Base-by-base conservation (phyloP, 805 yeast species). In the Citeromyces nyonsensis region DNA sequence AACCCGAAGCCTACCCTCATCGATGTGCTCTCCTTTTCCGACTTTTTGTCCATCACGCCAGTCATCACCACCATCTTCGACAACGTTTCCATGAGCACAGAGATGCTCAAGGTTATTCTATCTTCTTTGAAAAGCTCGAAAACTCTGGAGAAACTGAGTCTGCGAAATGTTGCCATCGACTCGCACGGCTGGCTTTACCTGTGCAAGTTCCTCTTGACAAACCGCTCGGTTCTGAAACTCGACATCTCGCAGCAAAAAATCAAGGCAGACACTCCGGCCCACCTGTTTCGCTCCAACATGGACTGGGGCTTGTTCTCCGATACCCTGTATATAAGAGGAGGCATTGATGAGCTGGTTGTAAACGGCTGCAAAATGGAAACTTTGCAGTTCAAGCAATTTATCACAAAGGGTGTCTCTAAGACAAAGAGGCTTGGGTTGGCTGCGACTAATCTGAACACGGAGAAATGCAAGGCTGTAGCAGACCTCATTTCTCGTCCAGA, bases 1-100 rank as follows among this genome's bases (percentile, higher is more conserved):
- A 69, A 69, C 40, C 76, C 77, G 1, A 65, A 60, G 37, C 77
- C 77, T 3, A 69, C 77, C 0, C 48, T 69, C 30, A 67, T 69
- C 36, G 77, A 69, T 45, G 61, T 68, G 7, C 51, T 69, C 15
- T 69, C 76, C 5, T 69, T 69, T 42, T 57, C 71, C 36, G 77
- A 69, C 41, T 69, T 69, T 42, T 55, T 69, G 24, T 63, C 75
- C 2, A 66, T 69, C 32, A 66, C 69, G 0, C 74, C 73, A 4
- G 59, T 69, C 26, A 56, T 65, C 33, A 68, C 73, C 1, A 59
- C 69, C 4, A 68, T 69, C 15, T 68, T 69, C 40, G 77, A 69
- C 45, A 69, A 69, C 42, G 76, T 69, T 18, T 54, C 67, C 1
- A 56, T 69, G 54, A 64, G 67, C 14, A 57, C 64, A 3, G 69